Evolutionary conservation across 1,139 yeast species (phyloP).

Genomic region (Kazachstania sp.): DNA sequence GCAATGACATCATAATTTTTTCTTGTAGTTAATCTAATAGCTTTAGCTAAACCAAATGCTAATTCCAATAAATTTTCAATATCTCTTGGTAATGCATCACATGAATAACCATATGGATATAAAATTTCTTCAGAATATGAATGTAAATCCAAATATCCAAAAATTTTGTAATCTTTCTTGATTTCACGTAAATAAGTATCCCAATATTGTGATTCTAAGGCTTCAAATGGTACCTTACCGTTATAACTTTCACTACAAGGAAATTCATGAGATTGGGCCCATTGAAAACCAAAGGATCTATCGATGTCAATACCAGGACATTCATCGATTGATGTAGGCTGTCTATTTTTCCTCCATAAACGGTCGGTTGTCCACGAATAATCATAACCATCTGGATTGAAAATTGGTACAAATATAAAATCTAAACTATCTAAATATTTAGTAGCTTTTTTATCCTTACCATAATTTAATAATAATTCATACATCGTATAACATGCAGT

Average conservation of each 20-base stretch:
- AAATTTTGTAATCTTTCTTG: conserved; percentile 50
- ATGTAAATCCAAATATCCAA: conserved; percentile 75
- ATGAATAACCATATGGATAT: conserved; percentile 76
- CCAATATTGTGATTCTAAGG: conserved; percentile 62
- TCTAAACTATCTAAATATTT: conserved; percentile 45
- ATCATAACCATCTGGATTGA: conserved; percentile 86
- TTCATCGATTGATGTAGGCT: conserved; percentile 53
- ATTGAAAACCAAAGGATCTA: conserved; percentile 72
- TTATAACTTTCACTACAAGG: conserved; percentile 80
- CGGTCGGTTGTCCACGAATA: conserved; percentile 75
- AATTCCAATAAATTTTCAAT: conserved; percentile 71
- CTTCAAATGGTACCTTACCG: conserved; percentile 71
- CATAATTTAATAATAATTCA: conserved; percentile 46
- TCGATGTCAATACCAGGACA: conserved; percentile 84
- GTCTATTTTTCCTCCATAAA: conserved; percentile 85
- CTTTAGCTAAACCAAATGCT: conserved; percentile 71
- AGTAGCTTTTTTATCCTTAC: conserved; percentile 33
- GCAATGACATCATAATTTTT: conserved; percentile 59
- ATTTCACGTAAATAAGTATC: conserved; percentile 54
- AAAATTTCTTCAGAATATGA: conserved; percentile 78
- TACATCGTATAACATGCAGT: conserved; percentile 57
- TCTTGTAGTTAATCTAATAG: conserved; percentile 57
- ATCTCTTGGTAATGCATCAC: conserved; percentile 65
- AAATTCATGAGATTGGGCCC: conserved; percentile 49
- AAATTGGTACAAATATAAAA: conserved; percentile 69